Conservation (phyloP, 2,329 filamentous ascomycete genomes). For the Kalaharituber pfeilii region DNA sequence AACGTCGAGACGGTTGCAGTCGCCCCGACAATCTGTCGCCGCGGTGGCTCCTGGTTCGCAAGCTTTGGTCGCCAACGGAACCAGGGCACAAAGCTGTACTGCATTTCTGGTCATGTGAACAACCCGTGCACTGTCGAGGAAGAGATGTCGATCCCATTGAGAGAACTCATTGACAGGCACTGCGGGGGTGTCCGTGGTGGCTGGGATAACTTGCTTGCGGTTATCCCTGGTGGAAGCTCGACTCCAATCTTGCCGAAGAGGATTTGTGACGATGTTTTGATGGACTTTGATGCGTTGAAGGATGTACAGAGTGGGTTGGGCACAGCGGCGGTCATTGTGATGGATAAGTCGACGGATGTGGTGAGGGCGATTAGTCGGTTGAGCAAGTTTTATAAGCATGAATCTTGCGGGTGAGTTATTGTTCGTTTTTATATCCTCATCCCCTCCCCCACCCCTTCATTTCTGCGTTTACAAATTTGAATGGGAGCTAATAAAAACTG, state of each 20-base stretch:
- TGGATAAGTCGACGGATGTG: conserved; percentile 96
- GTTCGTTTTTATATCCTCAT: not conserved
- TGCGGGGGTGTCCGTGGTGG: conserved; percentile 91
- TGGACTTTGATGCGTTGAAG: conserved; percentile 98
- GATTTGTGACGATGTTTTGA: conserved; percentile 85
- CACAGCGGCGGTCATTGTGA: conserved; percentile 93
- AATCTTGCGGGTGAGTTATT: conserved; percentile 63
- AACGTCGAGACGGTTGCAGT: conserved; percentile 97
- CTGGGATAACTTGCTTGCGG: conserved; percentile 90
- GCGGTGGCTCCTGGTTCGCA: conserved; percentile 85
- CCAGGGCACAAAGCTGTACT: conserved; percentile 92
- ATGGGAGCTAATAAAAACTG: too few species aligned
- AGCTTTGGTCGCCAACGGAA: conserved; percentile 90
- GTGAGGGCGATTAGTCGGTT: conserved; percentile 85
- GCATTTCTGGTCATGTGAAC: conserved; percentile 97
- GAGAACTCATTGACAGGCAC: conserved; percentile 94
- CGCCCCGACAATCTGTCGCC: conserved; percentile 83
- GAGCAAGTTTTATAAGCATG: conserved; percentile 94
- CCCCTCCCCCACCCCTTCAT: not conserved
- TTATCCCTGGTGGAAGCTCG: conserved; percentile 92
- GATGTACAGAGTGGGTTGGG: conserved; percentile 94
- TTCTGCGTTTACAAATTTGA: not conserved
- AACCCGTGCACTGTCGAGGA: conserved; percentile 96
- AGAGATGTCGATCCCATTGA: conserved; percentile 95
- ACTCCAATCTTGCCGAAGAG: conserved; percentile 84